Evolutionary conservation across 129 eudicot species (phyloP), one percentile per base, ranked within the genome.

Genomic region (Pulicaria dysenterica): DNA sequence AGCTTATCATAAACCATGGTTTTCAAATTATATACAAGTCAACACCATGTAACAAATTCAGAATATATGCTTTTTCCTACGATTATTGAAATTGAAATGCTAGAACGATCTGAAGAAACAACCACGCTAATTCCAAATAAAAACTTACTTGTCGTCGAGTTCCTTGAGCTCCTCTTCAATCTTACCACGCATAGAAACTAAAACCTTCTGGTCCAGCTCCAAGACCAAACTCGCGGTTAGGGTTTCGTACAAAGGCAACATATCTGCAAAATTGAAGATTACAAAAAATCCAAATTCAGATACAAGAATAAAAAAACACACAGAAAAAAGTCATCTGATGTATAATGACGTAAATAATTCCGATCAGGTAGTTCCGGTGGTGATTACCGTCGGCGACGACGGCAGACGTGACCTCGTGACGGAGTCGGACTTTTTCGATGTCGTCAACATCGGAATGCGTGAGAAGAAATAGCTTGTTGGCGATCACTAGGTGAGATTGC

Each of bases 371-470:
- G 58, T 45, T 66, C 43, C 50, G 71, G 47, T 46, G 12, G 24
- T 19, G 34, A 54, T 68, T 84, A 93, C 96, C 88, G 76, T 90
- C 83, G 66, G 86, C 79, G 16, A 77, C 31, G 47, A 90, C 84
- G 73, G 85, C 57, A 68, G 80, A 34, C 34, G 73, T 61, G 56
- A 90, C 98, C 58, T 94, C 97, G 3, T 94, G 91, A 2, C 92
- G 90, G 80, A 87, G 95, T 49, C 86, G 87, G 31, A 90, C 96
- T 72, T 90, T 90, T 16, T 87, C 97, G 70, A 87, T 87, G 77
- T 87, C 96, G 9, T 85, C 90, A 2, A 89, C 89, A 44, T 90
- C 96, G 36, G 89, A 73, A 10, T 85, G 96, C 3, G 87, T 80
- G 58, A 93, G 89, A 14, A 93, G 92, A 64, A 87, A 89, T 38